Base-by-base conservation (phyloP, 306 rosid genomes). In the Medicago ruthenica region DNA sequence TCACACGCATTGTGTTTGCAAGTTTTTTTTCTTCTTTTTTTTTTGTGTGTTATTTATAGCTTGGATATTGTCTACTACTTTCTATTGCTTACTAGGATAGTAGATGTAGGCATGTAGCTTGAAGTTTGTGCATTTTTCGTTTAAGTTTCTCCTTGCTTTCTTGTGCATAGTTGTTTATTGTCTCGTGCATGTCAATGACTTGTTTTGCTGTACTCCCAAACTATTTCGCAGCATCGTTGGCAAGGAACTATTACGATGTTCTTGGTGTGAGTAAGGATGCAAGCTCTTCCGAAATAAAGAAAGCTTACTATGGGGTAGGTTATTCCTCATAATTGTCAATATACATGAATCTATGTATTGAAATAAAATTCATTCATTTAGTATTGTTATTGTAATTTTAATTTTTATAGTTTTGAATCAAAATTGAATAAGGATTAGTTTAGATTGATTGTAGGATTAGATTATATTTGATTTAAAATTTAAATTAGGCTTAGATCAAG, bases 251-350 rank as follows among this genome's bases (percentile, higher is more conserved):
- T 84, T 92, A 95, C 77, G 97, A 95, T 62, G 84, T 86, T 70
- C 96, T 95, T 75, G 99, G 99, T 37, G 96, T 95, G 80, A 90
- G 81, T 86, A 95, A 61, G 85, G 87, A 90, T 51, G 96, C 99
- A 22, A 89, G 83, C 83, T 82, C 99, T 59, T 83, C 99, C 0
- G 99, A 95, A 79, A 88, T 92, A 70, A 92, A 95, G 93, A 95
- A 95, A 82, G 98, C 99, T 71, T 95, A 92, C 75, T 90, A 95
- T 59, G 99, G 96, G 97, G 99, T 95, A 85, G 57, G 96, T 86
- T 73, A 81, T 76, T 53, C 77, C 57, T 40, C 27, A 31, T 16
- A 5, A 51, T 62, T 69, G 7, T 51, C 59, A 4, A 15, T 71
- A 21, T 20, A 24, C 31, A 54, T 42, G 45, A 16, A 15, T 55